Percentiles rank a stretch among this genome's conserved stretches.
phyloP scores from a whole-genome alignment of 305 asterid genomes.

The Caryopteris hybrid region DNA sequence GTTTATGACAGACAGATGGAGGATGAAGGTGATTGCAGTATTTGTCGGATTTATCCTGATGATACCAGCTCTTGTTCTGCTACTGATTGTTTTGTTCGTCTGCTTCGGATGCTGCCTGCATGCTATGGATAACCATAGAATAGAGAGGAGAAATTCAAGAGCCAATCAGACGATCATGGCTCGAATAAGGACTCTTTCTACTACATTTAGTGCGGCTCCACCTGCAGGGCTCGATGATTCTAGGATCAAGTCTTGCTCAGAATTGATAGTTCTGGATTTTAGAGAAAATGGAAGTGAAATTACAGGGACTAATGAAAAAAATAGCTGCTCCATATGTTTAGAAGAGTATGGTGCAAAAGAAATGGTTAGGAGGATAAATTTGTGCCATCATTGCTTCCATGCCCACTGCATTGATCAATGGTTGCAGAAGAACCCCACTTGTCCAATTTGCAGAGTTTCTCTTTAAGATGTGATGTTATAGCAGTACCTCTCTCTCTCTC shows the following conservation, averaged over 20 bases:
- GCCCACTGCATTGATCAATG: constrained; percentile 18
- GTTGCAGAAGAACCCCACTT: constrained; percentile 13
- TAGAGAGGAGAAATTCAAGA: neutral
- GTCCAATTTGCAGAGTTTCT: constrained; percentile 20
- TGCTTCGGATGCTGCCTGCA: constrained; percentile 5
- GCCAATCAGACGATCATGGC: neutral
- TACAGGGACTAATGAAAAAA: neutral
- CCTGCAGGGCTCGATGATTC: constrained; percentile 12
- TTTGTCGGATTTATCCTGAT: neutral
- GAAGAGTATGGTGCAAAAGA: constrained; percentile 2
- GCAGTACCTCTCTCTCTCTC: no score
- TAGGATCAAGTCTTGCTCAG: constrained; percentile 15
- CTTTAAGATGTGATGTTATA: neutral
- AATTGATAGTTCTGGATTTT: constrained; percentile 5
- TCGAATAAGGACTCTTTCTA: neutral
- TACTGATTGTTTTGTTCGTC: neutral
- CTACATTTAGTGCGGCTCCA: neutral
- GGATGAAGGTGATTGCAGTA: neutral
- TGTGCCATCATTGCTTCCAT: constrained; percentile 19
- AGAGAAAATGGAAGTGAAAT: neutral
- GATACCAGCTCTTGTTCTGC: constrained; percentile 1
- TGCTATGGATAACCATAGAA: neutral
- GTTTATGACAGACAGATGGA: constrained; percentile 7
- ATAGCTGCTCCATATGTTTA: constrained; percentile 12
- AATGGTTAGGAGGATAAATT: constrained; percentile 5